Evolutionary conservation across 2,329 filamentous ascomycete genomes (phyloP).

Genomic region (Trichoderma koningii): DNA sequence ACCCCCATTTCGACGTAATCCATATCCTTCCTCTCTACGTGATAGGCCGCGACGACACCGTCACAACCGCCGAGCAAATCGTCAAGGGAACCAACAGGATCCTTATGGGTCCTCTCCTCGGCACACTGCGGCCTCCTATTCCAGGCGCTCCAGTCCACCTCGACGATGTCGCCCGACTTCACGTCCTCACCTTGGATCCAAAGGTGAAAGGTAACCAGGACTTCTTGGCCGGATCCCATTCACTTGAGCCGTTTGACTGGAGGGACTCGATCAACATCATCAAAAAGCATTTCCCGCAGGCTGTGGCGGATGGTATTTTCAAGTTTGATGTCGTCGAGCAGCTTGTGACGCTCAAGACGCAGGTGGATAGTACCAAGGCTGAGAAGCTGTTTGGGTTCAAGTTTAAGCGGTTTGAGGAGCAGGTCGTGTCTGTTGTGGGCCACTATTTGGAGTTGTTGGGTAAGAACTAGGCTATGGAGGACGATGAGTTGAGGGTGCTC

Average conservation of each 20-base stretch:
- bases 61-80: constrained; percentile 10
- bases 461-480: not conserved
- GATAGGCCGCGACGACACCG: constrained; percentile 42
- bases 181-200: constrained; percentile 13
- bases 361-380: constrained; percentile 36
- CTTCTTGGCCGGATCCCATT: constrained; percentile 22
- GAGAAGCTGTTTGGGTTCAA: constrained; percentile 40
- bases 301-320: constrained; percentile 22
- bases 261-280: constrained; percentile 10
- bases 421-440: constrained; percentile 39
- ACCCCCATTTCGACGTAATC: constrained; percentile 42
- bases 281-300: constrained; percentile 25
- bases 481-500: not conserved
- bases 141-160: constrained; percentile 32
- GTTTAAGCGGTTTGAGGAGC: constrained; percentile 40
- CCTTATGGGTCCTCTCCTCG: constrained; percentile 41
- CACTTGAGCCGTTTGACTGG: constrained; percentile 3
- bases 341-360: not conserved
- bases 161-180: constrained; percentile 30
- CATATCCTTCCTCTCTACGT: constrained; percentile 43
- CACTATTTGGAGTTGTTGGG: constrained; percentile 40
- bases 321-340: constrained; percentile 6
- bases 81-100: constrained; percentile 40
- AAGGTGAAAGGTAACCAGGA: constrained; percentile 13
- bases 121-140: constrained; percentile 33